Base-by-base conservation (phyloP, 495 filamentous ascomycete species). In the Stereocaulon alpinum region DNA sequence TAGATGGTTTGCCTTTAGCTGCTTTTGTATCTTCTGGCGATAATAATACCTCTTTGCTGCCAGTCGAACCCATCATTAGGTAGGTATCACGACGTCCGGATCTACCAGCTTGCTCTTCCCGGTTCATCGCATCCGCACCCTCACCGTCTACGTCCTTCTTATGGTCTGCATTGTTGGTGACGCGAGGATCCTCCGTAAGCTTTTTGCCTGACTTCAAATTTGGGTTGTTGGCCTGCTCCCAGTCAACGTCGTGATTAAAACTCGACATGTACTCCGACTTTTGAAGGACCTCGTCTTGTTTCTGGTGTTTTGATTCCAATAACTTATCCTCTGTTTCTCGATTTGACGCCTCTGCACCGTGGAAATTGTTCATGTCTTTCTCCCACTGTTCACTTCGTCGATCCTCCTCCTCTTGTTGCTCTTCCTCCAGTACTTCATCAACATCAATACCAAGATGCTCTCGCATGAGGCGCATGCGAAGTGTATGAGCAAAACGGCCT, bases 391-490 rank as follows among this genome's bases (percentile, higher is more conserved):
- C 50, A 11, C 37, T 50, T 22, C 61, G 50, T 17, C 58, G 45
- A 14, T 63, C 42, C 32, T 64, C 60, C 12, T 60, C 51, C 40
- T 72, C 68, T 59, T 68, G 62, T 47, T 58, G 79, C 63, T 95
- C 89, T 50, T 91, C 86, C 62, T 93, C 90, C 74, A 88, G 77
- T 57, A 95, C 80, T 67, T 87, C 89, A 67, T 99, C 93, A 20
- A 95, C 88, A 67, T 97, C 93, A 55, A 99, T 74, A 40, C 93
- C 93, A 40, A 99, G 79, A 77, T 99, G 93, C 72, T 99, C 93
- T 61, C 93, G 82, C 93, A 97, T 97, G 48, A 99, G 73, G 43
- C 94, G 83, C 77, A 96, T 85, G 3, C 93, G 87, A 61, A 98
- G 81, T 0, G 91, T 93, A 68, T 97, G 91, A 18, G 93, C 86